Evolutionary conservation across 2,329 filamentous ascomycete species (phyloP), one percentile per base, ranked within the genome.

Genomic region (Colletotrichum liriopes): DNA sequence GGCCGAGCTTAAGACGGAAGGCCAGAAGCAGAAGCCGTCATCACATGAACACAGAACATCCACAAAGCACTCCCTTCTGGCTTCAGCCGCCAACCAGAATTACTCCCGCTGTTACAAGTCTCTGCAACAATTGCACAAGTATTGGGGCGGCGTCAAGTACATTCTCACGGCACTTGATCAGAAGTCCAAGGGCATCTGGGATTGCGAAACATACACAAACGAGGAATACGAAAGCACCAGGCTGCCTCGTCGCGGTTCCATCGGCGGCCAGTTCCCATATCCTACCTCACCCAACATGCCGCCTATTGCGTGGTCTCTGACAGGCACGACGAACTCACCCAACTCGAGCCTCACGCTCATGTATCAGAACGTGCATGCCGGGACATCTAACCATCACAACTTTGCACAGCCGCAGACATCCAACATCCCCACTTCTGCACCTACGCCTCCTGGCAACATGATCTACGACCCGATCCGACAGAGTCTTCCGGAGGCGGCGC

Each of bases 91-190:
- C 0, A 95, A 92, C 75, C 93, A 96, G 77, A 96, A 97, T 76
- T 97, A 97, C 76, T 93, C 96, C 78, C 88, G 92, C 11, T 97
- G 94, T 79, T 96, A 96, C 80, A 94, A 94, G 78, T 94, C 94
- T 0, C 82, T 97, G 14, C 91, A 95, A 76, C 91, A 94, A 56
- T 85, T 97, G n/a, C 91, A 96, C 75, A 88, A 88, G 0, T 96
- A 96, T 78, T 97, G 94, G 94, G 93, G 93, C 45, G 94, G 94
- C 9, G 92, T 94, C 35, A 92, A 93, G 69, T 97, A 97, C 79
- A 97, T 97, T 49, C 83, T 97, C 47, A 96, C 93, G 0, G 94
- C 94, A 0, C 84, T 97, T 14, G 94, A 97, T 76, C 94, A 97
- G 76, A 96, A 96, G 79, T 91, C 94, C 18, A 94, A 96, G 79